Evolutionary conservation across 2,329 filamentous ascomycete genomes (phyloP).

Genomic region (Aspergillus amoenus): DNA sequence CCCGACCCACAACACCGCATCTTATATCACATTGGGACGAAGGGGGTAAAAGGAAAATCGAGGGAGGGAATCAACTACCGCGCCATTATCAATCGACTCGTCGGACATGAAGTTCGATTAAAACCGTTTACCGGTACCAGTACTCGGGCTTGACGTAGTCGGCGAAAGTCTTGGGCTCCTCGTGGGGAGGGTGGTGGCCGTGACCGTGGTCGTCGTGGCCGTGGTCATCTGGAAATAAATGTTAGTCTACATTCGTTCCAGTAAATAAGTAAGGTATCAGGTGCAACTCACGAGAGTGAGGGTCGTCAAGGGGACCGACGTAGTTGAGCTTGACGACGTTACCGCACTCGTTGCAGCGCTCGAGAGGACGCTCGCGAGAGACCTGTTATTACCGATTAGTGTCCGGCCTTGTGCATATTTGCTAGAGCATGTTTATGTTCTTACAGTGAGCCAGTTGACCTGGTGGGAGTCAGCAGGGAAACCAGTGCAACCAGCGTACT

Average conservation of each 20-base stretch:
- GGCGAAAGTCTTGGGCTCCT: conserved; percentile 94
- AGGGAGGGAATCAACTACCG: conserved; percentile 10
- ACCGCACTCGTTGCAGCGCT: conserved; percentile 96
- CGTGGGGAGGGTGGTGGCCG: conserved; percentile 52
- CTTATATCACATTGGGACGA: neutral
- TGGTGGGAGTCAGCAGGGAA: conserved; percentile 87
- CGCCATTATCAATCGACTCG: conserved; percentile 17
- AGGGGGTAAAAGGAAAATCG: neutral
- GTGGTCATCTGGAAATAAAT: neutral
- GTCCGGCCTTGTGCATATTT: conserved; percentile 16
- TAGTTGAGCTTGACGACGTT: conserved; percentile 98
- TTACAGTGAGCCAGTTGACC: conserved; percentile 86
- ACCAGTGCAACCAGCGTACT: conserved; percentile 95
- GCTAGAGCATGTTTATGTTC: conserved; percentile 29
- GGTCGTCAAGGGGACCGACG: conserved; percentile 76
- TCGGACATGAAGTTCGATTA: conserved; percentile 10
- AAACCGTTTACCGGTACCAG: conserved; percentile 61
- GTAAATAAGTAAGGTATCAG: neutral
- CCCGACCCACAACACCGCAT: neutral
- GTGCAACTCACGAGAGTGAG: conserved; percentile 53
- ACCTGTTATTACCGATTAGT: conserved; percentile 53
- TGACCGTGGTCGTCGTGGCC: conserved; percentile 39
- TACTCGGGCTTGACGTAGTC: conserved; percentile 96
- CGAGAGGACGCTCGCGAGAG: conserved; percentile 82
- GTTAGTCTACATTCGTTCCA: conserved; percentile 8